Base-by-base conservation (phyloP, 31 red algal genomes). In the Asparagopsis taxiformis region DNA sequence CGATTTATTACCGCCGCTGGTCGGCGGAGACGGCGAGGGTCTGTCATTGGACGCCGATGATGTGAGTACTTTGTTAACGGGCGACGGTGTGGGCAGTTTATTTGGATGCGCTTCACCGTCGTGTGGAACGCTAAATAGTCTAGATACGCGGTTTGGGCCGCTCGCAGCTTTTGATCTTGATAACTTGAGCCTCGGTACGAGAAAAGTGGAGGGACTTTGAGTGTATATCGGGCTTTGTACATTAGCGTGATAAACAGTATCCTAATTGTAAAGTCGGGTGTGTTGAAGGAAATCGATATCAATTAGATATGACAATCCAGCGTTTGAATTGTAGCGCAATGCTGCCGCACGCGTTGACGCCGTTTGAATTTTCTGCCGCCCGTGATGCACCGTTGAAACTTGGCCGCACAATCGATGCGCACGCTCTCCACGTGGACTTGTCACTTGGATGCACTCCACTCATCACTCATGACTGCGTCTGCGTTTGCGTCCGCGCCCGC, bases 131-230 rank as follows among this genome's bases (percentile, higher is more conserved):
- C 37, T 80, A 1, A 33, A 51, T 23, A 53, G 17, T 2, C 26
- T 80, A n/a, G 77, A 80, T 17, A 70, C 77, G n/a, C 62, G 77
- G 3, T 80, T 80, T 30, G 77, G 77, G 3, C 51, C n/a, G n/a
- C n/a, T n/a, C n/a, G n/a, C n/a, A n/a, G n/a, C 64, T 31, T 70
- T 80, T 15, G 77, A 80, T 15, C 77, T 80, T 21, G 77, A 80
- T 25, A 70, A 61, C 31, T 19, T 80, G 51, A 55, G 9, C 6
- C 60, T 80, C 50, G 54, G 77, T 19, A 13, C 70, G 41, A 70
- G 36, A 22, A 70, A 68, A 29, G 20, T 48, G 9, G 77, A 80
- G 22, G 63, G 52, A 9, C 53, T 80, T 21, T n/a, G n/a, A n/a
- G n/a, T n/a, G n/a, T n/a, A n/a, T n/a, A n/a, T n/a, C n/a, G n/a